Percentiles rank a stretch among this genome's conserved stretches.
phyloP scores from a whole-genome alignment of 768 basidiomycete species.

The Strobilomyces echinocephalus region DNA sequence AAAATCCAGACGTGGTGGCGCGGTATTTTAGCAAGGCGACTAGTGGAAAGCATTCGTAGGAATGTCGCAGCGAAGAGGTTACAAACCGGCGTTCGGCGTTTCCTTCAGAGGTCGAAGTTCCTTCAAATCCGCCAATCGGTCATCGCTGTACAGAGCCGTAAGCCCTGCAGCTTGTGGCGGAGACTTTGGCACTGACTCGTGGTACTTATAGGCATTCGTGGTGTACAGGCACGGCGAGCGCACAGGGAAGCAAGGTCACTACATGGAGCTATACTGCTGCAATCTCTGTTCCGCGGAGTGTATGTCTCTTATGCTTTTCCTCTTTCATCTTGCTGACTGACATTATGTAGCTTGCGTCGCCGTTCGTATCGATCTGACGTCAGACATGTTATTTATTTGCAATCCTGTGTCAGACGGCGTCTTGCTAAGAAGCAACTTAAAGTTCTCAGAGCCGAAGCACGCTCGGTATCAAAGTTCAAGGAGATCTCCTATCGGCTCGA shows the following conservation, averaged over 20 bases:
- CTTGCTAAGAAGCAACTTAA: conserved; percentile 84
- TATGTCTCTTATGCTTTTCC: conserved; percentile 41
- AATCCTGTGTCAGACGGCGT: conserved; percentile 88
- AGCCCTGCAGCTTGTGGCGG: conserved; percentile 32
- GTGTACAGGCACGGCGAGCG: conserved; percentile 58
- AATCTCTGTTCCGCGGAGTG: conserved; percentile 86
- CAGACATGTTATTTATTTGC: conserved; percentile 72
- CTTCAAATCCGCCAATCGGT: conserved; percentile 56
- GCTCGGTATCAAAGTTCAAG: conserved; percentile 97
- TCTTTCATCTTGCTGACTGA: conserved; percentile 3
- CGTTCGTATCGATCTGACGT: conserved; percentile 56
- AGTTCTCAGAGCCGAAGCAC: conserved; percentile 81
- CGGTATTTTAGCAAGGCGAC: conserved; percentile 68
- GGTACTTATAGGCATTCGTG: conserved; percentile 58
- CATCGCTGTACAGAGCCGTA: conserved; percentile 79
- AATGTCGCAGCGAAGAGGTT: conserved; percentile 72
- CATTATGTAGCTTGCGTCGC: conserved; percentile 46
- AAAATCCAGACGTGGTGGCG: conserved; percentile 94
- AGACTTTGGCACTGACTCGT: conserved; percentile 4
- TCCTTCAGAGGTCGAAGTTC: conserved; percentile 69
- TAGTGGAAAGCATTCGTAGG: conserved; percentile 66
- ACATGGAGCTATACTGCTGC: conserved; percentile 67
- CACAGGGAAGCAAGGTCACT: conserved; percentile 52
- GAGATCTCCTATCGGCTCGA: conserved; percentile 96
- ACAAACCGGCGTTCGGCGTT: conserved; percentile 69